Evolutionary conservation across 2,329 filamentous ascomycete species (phyloP).

Genomic region (Cladobotryum mycophilum): DNA sequence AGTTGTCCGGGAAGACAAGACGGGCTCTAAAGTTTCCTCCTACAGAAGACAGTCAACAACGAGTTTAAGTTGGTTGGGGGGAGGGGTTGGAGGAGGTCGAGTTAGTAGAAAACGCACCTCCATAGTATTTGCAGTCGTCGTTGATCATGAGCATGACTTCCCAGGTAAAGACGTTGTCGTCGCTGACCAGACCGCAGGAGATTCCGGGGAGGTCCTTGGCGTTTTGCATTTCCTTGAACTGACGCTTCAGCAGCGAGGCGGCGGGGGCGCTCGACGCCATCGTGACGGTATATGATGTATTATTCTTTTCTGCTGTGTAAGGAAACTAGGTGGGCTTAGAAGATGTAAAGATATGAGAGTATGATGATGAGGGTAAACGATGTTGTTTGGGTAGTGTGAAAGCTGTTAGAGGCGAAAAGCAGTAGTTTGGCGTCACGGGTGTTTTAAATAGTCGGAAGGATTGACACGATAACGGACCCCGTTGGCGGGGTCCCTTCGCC

Average conservation of each 20-base stretch:
- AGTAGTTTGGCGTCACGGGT: too few relatives aligned
- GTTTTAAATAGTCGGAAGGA: too few relatives aligned
- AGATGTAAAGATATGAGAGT: background rate
- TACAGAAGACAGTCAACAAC: conserved; percentile 27
- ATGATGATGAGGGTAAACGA: background rate
- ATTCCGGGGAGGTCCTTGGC: conserved; percentile 91
- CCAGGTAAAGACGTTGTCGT: conserved; percentile 92
- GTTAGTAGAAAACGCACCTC: conserved; percentile 51
- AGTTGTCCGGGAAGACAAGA: conserved; percentile 75
- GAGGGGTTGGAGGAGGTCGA: background rate
- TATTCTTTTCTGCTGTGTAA: too few relatives aligned
- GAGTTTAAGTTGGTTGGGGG: background rate
- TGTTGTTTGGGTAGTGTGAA: too few relatives aligned
- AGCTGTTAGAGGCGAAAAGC: too few relatives aligned
- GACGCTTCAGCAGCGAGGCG: conserved; percentile 68
- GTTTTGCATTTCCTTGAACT: conserved; percentile 90
- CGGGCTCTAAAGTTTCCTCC: conserved; percentile 88
- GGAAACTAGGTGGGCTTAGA: background rate
- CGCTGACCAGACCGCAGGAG: conserved; percentile 80
- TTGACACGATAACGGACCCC: too few relatives aligned
- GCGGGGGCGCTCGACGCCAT: conserved; percentile 48
- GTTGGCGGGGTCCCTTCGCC: too few relatives aligned
- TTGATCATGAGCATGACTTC: conserved; percentile 99
- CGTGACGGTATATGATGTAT: conserved; percentile 20
- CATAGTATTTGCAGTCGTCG: conserved; percentile 89